Evolutionary conservation across 2,329 filamentous ascomycete species (phyloP), one percentile per base, ranked within the genome.

Genomic region (Monosporascus sp.): DNA sequence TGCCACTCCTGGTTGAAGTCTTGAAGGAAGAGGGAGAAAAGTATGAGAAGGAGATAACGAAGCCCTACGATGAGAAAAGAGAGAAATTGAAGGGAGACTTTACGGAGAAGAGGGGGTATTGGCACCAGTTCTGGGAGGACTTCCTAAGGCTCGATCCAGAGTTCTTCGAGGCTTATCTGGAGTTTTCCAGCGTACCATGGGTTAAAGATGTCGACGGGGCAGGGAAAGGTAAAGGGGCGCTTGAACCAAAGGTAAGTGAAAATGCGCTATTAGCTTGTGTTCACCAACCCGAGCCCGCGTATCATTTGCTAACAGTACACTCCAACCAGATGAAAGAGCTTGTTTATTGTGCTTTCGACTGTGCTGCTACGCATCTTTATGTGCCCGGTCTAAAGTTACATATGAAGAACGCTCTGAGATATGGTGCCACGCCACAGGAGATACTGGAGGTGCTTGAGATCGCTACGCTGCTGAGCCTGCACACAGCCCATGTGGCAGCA

Each of bases 381-480:
- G 63, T 68, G 6, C 72, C 73, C 0, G 76, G 75, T 0, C 57
- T 77, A 45, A 78, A 77, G 54, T 55, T 76, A 25, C 75, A 78
- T 57, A 77, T 77, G 68, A 69, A 68, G 51, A 78, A 78, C 56
- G 75, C 74, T 24, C 59, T 78, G 5, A 65, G 68, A 14, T 74
- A 73, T 54, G 76, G 75, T 0, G 74, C 72, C 0, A 74, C 70
- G 1, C 67, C 70, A 5, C 70, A 76, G 42, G 73, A 78, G 63
- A 74, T 79, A 47, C 67, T 76, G 63, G 74, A 78, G 57, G 72
- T 77, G 0, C 57, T 78, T 51, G 73, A 79, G 58, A 63, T 79
- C 57, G 71, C 74, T 2, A 68, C 63, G 3, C 48, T 64, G 9
- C 48, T 66, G 50, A 63, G 63, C 55, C 18, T 65, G 45, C 64